Evolutionary conservation across 2,329 filamentous ascomycete genomes (phyloP).

Genomic region (Aspergillus pseudoterreus): DNA sequence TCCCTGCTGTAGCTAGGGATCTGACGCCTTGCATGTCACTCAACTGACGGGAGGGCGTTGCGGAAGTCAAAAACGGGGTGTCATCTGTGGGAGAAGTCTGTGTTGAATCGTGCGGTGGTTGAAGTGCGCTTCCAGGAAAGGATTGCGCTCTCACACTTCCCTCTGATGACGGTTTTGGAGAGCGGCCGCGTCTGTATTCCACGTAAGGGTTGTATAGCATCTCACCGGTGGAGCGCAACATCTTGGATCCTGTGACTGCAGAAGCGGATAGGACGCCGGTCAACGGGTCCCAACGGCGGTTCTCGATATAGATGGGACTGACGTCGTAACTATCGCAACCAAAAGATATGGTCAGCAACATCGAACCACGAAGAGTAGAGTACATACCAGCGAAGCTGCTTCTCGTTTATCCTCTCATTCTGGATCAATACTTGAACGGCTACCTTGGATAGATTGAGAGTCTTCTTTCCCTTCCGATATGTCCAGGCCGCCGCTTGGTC

Average conservation of each 20-base stretch:
- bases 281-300: background rate
- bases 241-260: background rate
- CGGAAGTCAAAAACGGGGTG: background rate
- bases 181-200: background rate
- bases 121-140: background rate
- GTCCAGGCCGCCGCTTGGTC: constrained; percentile 26
- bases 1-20: background rate
- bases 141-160: background rate
- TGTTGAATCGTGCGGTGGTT: background rate
- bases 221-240: background rate
- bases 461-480: constrained; percentile 8
- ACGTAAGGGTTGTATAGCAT: background rate
- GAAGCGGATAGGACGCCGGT: background rate
- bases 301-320: background rate
- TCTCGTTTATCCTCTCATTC: background rate
- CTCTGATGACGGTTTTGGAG: background rate
- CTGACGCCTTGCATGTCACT: background rate
- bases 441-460: constrained; percentile 16
- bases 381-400: background rate
- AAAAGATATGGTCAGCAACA: background rate
- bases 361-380: background rate
- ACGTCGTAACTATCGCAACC: background rate
- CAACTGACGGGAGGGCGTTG: background rate
- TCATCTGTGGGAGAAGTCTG: background rate
- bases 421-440: constrained; percentile 5